Percentiles rank a stretch among this genome's conserved stretches.
Conservation (phyloP, 108 stramenopile genomes). For the Pseudonitzschia delicatissima region DNA sequence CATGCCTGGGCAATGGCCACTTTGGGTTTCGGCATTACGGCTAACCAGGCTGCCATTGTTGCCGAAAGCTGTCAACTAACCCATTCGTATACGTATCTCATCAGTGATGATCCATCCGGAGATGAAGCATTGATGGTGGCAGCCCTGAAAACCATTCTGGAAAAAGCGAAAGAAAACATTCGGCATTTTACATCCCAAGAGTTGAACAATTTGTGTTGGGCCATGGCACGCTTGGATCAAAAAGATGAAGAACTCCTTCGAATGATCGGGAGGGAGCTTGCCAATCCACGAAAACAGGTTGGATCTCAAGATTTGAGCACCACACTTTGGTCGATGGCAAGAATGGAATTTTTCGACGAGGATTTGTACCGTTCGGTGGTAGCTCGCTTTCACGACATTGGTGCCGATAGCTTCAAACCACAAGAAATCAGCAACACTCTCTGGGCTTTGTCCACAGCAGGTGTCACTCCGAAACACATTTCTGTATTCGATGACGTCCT, state of each 20-base stretch:
- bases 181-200: conserved; percentile 67
- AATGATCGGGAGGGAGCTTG: conserved; percentile 53
- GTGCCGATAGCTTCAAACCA: conserved; percentile 50
- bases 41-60: conserved; percentile 6
- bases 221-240: conserved; percentile 57
- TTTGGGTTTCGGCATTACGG: conserved; percentile 64
- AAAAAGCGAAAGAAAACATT: conserved; percentile 39
- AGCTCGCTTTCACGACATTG: conserved; percentile 42
- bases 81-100: conserved; percentile 45
- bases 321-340: conserved; percentile 74
- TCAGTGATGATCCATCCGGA: conserved; percentile 45
- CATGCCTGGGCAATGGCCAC: conserved; percentile 75
- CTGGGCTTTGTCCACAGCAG: conserved; percentile 79
- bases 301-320: conserved; percentile 60
- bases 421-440: conserved; percentile 71
- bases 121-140: conserved; percentile 46
- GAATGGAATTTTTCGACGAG: conserved; percentile 52
- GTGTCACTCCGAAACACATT: conserved; percentile 39
- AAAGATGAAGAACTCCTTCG: conserved; percentile 40
- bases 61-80: conserved; percentile 12
- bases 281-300: conserved; percentile 35
- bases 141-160: conserved; percentile 39
- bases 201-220: conserved; percentile 79
- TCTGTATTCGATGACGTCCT: conserved; percentile 73
- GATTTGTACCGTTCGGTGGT: conserved; percentile 52